phyloP scores from a whole-genome alignment of 208 protist genomes.

The Trypanosoma avium region DNA sequence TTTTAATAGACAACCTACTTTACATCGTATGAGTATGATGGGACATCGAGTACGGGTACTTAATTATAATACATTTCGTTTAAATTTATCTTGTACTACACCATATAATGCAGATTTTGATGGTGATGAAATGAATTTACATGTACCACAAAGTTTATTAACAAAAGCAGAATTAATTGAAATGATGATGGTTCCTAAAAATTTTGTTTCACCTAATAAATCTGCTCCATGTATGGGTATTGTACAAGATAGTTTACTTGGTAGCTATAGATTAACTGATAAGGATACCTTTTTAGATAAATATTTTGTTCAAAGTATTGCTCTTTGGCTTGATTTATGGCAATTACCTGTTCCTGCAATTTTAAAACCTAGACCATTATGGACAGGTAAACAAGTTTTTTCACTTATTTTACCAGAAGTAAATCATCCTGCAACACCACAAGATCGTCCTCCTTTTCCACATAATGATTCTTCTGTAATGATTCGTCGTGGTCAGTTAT shows the following conservation, averaged over 20 bases:
- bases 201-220: slow-evolving; percentile 99
- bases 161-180: slow-evolving; percentile 96
- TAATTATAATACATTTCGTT: slow-evolving; percentile 98
- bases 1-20: slow-evolving; percentile 99
- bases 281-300: slow-evolving; percentile 97
- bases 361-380: slow-evolving; percentile 96
- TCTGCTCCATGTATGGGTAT: slow-evolving; percentile 99
- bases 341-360: slow-evolving; percentile 98
- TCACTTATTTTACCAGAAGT: slow-evolving; percentile 96
- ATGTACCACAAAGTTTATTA: slow-evolving; percentile 98
- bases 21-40: slow-evolving; percentile 99
- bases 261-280: slow-evolving; percentile 91
- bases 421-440: slow-evolving; percentile 77
- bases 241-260: slow-evolving; percentile 99
- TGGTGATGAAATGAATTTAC: slow-evolving; percentile 99
- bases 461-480: slow-evolving; percentile 83
- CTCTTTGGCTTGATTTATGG: slow-evolving; percentile 96
- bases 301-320: slow-evolving; percentile 97
- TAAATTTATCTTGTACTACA: slow-evolving; percentile 99
- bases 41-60: slow-evolving; percentile 97
- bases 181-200: slow-evolving; percentile 99
- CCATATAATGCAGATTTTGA: slow-evolving; percentile 99
- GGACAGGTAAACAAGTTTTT: slow-evolving; percentile 99
- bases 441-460: slow-evolving; percentile 67
- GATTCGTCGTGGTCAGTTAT: slow-evolving; percentile 93